These are phyloP conservation scores for Hordeum vulgare DNA, from an alignment of 176 grass and related monocot species.

Conservation along the genomic window DNA sequence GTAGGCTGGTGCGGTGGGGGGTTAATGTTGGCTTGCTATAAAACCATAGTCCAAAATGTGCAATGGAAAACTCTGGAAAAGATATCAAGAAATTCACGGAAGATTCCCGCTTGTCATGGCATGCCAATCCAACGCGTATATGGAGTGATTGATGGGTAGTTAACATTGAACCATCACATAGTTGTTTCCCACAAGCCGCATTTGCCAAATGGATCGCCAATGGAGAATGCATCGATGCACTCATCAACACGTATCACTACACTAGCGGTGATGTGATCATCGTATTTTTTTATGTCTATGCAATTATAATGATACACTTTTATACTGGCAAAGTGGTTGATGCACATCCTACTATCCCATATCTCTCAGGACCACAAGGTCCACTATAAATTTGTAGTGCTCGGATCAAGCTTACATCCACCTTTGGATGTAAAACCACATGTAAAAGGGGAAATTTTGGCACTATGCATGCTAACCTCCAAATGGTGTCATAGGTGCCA, in stretches of 20 bases:
- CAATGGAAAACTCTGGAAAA: neutral
- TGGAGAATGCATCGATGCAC: neutral
- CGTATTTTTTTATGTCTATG: constrained; percentile 14
- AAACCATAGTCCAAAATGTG: constrained; percentile 4
- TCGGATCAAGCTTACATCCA: constrained; percentile 19
- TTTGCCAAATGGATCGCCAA: constrained; percentile 16
- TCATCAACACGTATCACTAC: neutral
- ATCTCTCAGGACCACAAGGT: constrained; percentile 28
- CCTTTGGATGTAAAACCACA: constrained; percentile 23
- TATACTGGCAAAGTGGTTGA: constrained; percentile 39
- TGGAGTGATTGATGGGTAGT: constrained; percentile 54
- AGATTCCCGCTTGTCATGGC: neutral
- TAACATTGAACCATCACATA: constrained; percentile 45
- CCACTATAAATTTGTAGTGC: constrained; percentile 49
- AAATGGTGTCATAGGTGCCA: constrained; percentile 47
- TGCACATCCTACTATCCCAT: constrained; percentile 25
- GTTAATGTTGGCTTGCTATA: neutral
- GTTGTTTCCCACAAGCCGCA: constrained; percentile 33
- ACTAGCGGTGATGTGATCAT: neutral
- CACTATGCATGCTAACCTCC: constrained; percentile 30
- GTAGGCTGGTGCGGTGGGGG: neutral
- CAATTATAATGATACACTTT: constrained; percentile 35
- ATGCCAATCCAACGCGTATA: constrained; percentile 12
- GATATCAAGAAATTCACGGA: neutral
- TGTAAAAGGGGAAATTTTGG: neutral